Conservation (phyloP, 352 stramenopile genomes). For the Stramenopiles sp. region DNA sequence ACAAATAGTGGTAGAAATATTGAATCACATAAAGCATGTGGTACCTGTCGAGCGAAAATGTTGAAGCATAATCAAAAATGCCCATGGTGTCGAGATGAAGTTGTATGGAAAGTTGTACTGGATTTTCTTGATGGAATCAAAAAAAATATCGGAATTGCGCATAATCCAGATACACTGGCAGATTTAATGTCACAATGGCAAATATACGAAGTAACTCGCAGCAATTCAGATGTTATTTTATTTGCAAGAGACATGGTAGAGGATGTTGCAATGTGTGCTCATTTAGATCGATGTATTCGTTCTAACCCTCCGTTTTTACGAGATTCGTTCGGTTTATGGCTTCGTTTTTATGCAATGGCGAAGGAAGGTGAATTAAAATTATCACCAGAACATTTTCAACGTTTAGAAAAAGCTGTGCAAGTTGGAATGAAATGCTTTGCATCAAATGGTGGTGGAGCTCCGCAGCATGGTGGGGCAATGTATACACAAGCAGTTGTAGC, state of each 20-base stretch:
- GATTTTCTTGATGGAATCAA: background rate
- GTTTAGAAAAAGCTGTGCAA: background rate
- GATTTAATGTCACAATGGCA: background rate
- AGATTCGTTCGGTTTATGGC: background rate
- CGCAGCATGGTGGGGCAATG: background rate
- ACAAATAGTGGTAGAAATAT: background rate
- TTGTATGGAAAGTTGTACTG: background rate
- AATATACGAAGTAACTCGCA: background rate
- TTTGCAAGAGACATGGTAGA: background rate
- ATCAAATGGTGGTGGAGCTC: background rate
- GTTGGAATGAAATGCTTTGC: background rate
- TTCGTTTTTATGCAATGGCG: background rate
- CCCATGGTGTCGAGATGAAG: background rate
- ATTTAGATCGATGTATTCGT: background rate
- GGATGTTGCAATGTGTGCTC: background rate
- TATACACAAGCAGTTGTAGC: background rate
- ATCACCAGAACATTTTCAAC: background rate
- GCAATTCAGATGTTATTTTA: background rate
- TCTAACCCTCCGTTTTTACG: background rate
- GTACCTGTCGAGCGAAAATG: background rate
- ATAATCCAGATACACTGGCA: background rate
- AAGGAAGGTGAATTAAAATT: background rate
- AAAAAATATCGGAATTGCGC: background rate
- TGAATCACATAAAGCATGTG: background rate
- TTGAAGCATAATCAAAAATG: background rate